Percentiles rank a stretch among this genome's conserved stretches.
phyloP scores from a whole-genome alignment of 2,329 filamentous ascomycete species.

The Fusarium miscanthi region DNA sequence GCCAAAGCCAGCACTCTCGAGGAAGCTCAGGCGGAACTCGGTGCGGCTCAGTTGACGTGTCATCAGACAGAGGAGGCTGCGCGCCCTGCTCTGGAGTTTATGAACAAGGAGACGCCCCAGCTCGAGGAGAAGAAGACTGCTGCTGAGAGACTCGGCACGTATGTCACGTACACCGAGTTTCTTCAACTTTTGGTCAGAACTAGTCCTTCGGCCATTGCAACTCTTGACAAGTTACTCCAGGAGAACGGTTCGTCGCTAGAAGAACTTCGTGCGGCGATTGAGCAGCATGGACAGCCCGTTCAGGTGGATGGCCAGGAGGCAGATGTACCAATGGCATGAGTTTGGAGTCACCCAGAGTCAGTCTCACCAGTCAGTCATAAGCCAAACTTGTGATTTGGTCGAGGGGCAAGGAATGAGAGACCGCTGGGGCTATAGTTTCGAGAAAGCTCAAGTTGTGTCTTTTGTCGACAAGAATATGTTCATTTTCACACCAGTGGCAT shows the following conservation, averaged over 20 bases:
- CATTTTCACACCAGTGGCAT: background rate
- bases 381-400: background rate
- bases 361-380: background rate
- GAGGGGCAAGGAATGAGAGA: background rate
- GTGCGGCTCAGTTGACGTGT: background rate
- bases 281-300: background rate
- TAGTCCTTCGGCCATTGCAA: background rate
- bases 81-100: background rate
- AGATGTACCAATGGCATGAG: background rate
- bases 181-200: background rate
- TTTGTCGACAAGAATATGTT: background rate
- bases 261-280: background rate
- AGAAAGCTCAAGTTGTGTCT: background rate
- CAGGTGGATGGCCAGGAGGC: background rate
- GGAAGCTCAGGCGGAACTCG: background rate
- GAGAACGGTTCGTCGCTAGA: background rate
- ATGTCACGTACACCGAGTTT: background rate
- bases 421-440: rapidly evolving
- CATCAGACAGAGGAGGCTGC: background rate
- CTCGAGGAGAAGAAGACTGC: background rate
- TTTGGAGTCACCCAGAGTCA: background rate
- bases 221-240: background rate
- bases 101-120: background rate
- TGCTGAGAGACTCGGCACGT: background rate
- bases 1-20: background rate